Conservation (phyloP, 2,329 filamentous ascomycete genomes). For the Fusarium papillatum region DNA sequence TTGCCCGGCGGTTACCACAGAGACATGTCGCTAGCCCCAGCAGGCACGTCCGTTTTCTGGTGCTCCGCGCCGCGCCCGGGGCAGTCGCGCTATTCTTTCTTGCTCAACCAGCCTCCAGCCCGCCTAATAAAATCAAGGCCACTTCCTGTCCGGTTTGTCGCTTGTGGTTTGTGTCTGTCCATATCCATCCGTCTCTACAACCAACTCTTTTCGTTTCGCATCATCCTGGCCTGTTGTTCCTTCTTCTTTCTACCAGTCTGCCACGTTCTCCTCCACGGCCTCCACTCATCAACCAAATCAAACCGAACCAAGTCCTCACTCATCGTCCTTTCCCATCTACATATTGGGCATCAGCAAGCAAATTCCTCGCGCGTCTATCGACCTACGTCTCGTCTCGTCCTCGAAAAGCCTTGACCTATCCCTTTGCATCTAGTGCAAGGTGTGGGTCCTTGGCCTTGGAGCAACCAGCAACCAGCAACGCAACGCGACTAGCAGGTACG, state of each 20-base stretch:
- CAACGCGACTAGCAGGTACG: conserved; percentile 47
- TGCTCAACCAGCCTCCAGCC: conserved; percentile 1
- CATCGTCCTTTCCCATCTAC: conserved; percentile 17
- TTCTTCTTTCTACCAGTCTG: conserved; percentile 15
- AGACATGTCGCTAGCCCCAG: conserved; percentile 53
- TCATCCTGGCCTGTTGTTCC: neutral
- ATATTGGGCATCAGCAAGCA: conserved; percentile 12
- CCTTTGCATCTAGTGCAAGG: conserved; percentile 27
- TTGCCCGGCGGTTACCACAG: conserved; percentile 69
- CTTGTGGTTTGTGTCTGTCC: neutral
- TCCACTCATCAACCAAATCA: neutral
- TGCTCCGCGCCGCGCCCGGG: neutral
- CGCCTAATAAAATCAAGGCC: neutral
- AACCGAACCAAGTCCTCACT: neutral
- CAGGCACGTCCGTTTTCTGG: conserved; percentile 36
- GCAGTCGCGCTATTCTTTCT: neutral
- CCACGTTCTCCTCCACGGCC: neutral
- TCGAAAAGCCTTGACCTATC: conserved; percentile 24
- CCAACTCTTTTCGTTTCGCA: conserved; percentile 1
- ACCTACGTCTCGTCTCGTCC: conserved; percentile 28
- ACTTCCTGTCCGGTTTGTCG: neutral
- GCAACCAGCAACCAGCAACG: conserved; percentile 47
- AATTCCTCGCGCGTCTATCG: conserved; percentile 34
- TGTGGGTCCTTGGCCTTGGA: conserved; percentile 43
- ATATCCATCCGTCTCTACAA: conserved; percentile 11